phyloP scores from a whole-genome alignment of 208 protist genomes.

The Leishmania tropica region DNA sequence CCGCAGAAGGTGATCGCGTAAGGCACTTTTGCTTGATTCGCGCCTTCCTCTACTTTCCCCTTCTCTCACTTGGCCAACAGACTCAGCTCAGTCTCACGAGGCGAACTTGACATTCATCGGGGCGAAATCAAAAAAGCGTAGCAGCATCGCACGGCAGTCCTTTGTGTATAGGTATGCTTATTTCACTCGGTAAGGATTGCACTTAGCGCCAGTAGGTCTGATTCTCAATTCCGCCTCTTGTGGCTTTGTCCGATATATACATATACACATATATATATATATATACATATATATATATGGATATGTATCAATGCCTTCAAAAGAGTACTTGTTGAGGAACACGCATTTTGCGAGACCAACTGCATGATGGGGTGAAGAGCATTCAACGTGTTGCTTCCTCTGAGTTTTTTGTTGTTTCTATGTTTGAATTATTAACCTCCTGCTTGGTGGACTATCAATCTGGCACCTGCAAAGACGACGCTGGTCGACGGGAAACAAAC shows the following conservation, averaged over 20 bases:
- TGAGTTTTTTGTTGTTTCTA: background rate
- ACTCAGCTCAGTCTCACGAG: background rate
- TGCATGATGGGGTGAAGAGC: background rate
- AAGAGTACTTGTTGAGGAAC: background rate
- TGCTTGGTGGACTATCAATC: background rate
- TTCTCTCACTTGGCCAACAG: background rate
- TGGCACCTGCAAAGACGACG: background rate
- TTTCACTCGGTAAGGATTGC: background rate
- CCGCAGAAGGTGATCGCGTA: conserved; percentile 31
- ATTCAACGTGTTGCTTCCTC: background rate
- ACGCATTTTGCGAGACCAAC: background rate
- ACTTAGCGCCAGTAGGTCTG: background rate
- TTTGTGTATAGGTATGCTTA: background rate
- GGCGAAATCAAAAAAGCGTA: background rate
- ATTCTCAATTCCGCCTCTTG: background rate
- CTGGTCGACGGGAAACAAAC: background rate
- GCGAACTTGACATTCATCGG: background rate
- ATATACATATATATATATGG: background rate
- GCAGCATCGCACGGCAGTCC: background rate
- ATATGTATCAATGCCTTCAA: background rate
- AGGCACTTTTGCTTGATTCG: conserved; percentile 3
- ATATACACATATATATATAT: background rate
- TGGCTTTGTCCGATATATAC: background rate
- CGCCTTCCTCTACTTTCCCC: background rate
- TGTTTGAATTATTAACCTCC: background rate